Evolutionary conservation across 805 yeast genomes (phyloP), one percentile per base, ranked within the genome.

Genomic region (Monosporozyma solicola): DNA sequence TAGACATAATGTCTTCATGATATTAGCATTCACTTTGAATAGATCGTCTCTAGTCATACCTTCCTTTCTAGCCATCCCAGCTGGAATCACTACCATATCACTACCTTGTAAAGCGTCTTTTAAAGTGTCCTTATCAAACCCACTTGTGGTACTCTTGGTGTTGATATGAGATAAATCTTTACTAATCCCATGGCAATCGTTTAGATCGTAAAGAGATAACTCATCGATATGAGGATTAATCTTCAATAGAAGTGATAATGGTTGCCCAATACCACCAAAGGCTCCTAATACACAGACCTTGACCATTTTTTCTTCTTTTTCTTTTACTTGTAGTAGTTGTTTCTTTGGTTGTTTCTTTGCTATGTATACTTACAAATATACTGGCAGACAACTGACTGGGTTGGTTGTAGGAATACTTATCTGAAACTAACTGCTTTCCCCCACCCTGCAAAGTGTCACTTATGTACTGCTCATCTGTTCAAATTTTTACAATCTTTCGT

Each of bases 11-110:
- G 83, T 85, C 72, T 87, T 79, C 54, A 85, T 89, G 71, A 85
- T 85, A 33, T 87, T 83, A 43, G 92, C 94, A 66, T 85, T 85
- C 73, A 88, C 84, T 74, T 83, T 82, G 79, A 85, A 85, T 69
- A 85, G 77, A 70, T 85, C 94, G 70, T 85, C 92, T 74, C 94
- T 80, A 61, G 92, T 83, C 92, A 85, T 85, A 64, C 94, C 94
- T 58, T 91, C 91, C 72, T 85, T 85, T 76, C 94, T 81, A 70
- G 94, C 92, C 55, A 85, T 89, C 74, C 94, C 94, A 47, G 94
- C 94, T 61, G 92, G 91, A 69, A 91, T 87, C 54, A 91, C 80
- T 51, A 91, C 91, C 55, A 91, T 83, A 63, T 90, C 95, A 51
- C 96, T 80, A 49, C 84, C 90, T 51, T 78, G 74, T 62, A 91